Base-by-base conservation (phyloP, 495 filamentous ascomycete genomes). In the Annulohypoxylon moriforme region DNA sequence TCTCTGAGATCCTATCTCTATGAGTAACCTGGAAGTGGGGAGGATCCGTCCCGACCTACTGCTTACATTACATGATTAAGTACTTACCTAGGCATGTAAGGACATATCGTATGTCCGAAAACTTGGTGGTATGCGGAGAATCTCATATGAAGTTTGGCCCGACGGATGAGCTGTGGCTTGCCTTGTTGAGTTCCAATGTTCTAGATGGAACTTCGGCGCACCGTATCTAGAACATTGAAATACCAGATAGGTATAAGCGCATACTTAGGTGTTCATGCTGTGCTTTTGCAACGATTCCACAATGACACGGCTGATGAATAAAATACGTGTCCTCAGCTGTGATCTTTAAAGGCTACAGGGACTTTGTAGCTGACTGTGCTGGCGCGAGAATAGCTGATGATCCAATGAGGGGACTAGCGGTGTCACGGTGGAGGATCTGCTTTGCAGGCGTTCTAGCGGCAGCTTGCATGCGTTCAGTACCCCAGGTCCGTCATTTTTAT, bases 41-140 rank as follows among this genome's bases (percentile, higher is more conserved):
- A 64, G 67, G 53, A 59, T 59, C 60, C 60, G 67, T 50, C 53
- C 67, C 55, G 55, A 57, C 53, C 18, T 27, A 10, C 20, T 58
- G 34, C 55, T 58, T 55, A 55, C 50, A 34, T 33, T 20, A 20
- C n/a, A 53, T 7, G 24, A 53, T 53, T n/a, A 53, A 13, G 46
- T 29, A 52, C 24, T 13, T 52, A 25, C 20, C 22, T 50, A 14
- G 2, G 13, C 34, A 36, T 14, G 10, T 13, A 25, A 38, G 55
- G 55, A 25, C 36, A 56, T 68, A 61, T 44, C 18, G 36, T 56
- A 68, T 68, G 58, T 68, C 64, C 56, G 64, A 67, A 44, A 46
- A 2, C 4, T 57, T 36, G 24, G 34, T 60, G 31, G 44, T 25
- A 60, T 47, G 44, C 42, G 56, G 14, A 60, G 31, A 60, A 44